Base-by-base conservation (phyloP, 2,329 filamentous ascomycete genomes). In the Aspergillus pseudoterreus region DNA sequence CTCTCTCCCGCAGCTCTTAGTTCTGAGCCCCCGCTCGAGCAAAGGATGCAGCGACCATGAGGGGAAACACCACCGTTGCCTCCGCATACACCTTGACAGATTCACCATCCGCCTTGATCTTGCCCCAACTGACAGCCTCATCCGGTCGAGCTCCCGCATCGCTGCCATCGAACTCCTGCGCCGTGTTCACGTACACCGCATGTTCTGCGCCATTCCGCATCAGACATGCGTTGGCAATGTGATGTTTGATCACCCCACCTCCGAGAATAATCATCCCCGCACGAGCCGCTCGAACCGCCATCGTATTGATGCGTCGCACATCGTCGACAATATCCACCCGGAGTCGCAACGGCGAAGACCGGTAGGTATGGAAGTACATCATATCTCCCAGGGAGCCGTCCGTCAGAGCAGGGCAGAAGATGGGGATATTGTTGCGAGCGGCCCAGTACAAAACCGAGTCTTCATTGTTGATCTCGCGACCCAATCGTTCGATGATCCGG, bases 281-380 rank as follows among this genome's bases (percentile, higher is more conserved):
- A 49, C 90, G 80, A 73, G 91, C 90, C 2, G 94, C 94, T 12
- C 88, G 79, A 30, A 97, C 89, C 0, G 92, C 85, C 56, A 97
- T 85, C 12, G 89, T 95, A 75, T 99, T 99, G 71, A 99, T 91
- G 55, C 82, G 85, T 17, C 94, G 85, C 55, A 99, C 94, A 65
- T 99, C 94, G 65, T 95, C 88, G 19, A 96, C 90, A 52, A 97
- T 90, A 69, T 97, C 94, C 54, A 96, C 83, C 51, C 86, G 84
- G 39, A 99, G 79, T 70, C 92, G 88, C 54, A 78, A 75, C 3
- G 92, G 92, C 2, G 89, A 92, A 0, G 89, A 75, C 70, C 92
- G 94, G 82, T 91, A 99, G 1, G 92, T 95, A 75, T 99, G 92
- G 71, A 99, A 97, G 74, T 96, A 97, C 38, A 99, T 79, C 94